Base-by-base conservation (phyloP, 768 basidiomycete species). In the Amylocystis lapponica region DNA sequence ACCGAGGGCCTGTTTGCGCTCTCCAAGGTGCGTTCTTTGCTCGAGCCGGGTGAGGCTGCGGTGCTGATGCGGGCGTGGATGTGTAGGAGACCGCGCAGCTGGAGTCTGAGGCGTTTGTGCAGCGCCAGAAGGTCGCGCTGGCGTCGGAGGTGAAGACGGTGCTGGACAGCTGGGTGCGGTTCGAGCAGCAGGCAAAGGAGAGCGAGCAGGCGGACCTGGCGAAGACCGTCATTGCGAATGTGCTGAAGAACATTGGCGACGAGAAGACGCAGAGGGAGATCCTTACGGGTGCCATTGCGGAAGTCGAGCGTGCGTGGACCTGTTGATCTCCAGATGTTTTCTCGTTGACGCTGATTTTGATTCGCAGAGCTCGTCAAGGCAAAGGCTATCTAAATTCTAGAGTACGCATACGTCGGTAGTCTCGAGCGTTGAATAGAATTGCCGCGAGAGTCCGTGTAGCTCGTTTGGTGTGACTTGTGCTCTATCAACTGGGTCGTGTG, bases 131-230 rank as follows among this genome's bases (percentile, higher is more conserved):
- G 66, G 81, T 84, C 46, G 81, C 79, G 32, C 70, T 98, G 59
- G 81, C 93, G 23, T 51, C 86, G 33, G 96, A 99, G 70, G 71
- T 97, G 60, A 98, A 97, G 71, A 57, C 83, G 23, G 94, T 98
- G 30, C 80, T 99, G 44, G 96, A 98, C 74, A 89, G 87, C 64
- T 96, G 94, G 94, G 95, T 93, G 45, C 87, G 96, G 62, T 93
- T 83, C 68, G 95, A 98, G 74, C 94, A 96, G 62, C 90, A 94
- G 63, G 75, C 81, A 61, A 92, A 96, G 75, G 94, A 99, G 74
- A 86, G 78, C 59, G 92, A 99, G 71, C 96, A 99, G 77, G 76
- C 81, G 25, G 87, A 90, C 39, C 81, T 99, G 45, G 85, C 92
- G 51, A 82, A 85, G 76, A 69, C 73, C 39, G 86, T 99, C 62